Percentiles rank a stretch among this genome's conserved stretches.
phyloP scores from a whole-genome alignment of 2,329 filamentous ascomycete genomes.

The Hypoxylon rubiginosum region DNA sequence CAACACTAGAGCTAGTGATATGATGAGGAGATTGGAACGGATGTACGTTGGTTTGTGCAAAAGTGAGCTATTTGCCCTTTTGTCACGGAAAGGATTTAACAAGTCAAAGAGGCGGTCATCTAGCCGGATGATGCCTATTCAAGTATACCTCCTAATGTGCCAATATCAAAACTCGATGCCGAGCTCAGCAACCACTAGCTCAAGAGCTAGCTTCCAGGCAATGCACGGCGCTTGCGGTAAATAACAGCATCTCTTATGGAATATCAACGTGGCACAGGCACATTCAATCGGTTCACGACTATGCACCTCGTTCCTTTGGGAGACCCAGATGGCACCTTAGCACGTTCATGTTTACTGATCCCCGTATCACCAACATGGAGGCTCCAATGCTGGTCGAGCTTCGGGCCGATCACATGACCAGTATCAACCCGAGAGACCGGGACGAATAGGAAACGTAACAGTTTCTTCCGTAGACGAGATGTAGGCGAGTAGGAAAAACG shows the following conservation, averaged over 20 bases:
- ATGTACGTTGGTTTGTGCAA: background rate
- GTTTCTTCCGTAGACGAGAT: background rate
- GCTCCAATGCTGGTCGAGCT: slow-evolving; percentile 1
- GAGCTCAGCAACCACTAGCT: background rate
- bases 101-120: slow-evolving; percentile 7
- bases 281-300: slow-evolving; percentile 4
- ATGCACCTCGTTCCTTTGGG: slow-evolving; percentile 8
- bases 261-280: slow-evolving; percentile 27
- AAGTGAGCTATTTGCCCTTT: slow-evolving; percentile 22
- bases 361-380: background rate
- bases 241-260: slow-evolving; percentile 2
- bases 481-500: background rate
- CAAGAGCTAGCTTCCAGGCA: slow-evolving; percentile 1
- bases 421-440: slow-evolving; percentile 13
- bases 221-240: slow-evolving; percentile 24
- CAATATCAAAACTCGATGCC: background rate
- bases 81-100: slow-evolving; percentile 1
- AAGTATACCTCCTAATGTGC: background rate
- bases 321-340: slow-evolving; percentile 3
- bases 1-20: slow-evolving; percentile 2
- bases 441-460: background rate
- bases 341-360: slow-evolving; percentile 3
- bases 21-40: slow-evolving; percentile 4
- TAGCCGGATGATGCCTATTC: slow-evolving; percentile 9
- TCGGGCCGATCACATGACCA: slow-evolving; percentile 21